These are phyloP conservation scores for Candida methanosorbosa DNA, from an alignment of 805 yeast genomes.

Conservation along the genomic window DNA sequence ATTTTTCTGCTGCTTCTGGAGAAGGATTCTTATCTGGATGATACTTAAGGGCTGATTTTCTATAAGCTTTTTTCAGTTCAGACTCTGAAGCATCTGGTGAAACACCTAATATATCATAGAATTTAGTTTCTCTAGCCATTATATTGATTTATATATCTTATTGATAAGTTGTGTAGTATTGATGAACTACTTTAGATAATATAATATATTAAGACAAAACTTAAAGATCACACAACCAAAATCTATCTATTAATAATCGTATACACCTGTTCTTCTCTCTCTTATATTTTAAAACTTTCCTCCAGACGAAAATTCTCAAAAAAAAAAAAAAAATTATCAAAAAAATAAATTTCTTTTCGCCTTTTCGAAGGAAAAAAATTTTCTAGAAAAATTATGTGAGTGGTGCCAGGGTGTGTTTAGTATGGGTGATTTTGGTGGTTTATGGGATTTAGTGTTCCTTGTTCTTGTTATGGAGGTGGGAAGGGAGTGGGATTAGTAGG, in stretches of 20 bases:
- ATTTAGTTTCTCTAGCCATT: constrained; percentile 78
- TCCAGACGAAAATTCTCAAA: no score
- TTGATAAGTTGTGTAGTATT: no score
- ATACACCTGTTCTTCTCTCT: no score
- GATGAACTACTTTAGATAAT: no score
- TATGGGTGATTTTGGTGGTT: background rate
- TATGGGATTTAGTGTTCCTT: background rate
- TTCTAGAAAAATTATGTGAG: background rate
- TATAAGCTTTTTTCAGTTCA: constrained; percentile 75
- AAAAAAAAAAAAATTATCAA: no score
- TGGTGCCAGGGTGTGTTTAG: background rate
- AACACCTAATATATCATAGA: constrained; percentile 68
- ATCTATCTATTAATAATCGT: no score
- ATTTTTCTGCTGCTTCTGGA: constrained; percentile 92
- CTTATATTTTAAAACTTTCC: no score
- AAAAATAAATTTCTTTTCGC: no score
- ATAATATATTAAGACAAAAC: no score
- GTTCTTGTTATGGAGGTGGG: no score
- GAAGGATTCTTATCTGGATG: constrained; percentile 81
- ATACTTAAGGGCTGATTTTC: constrained; percentile 70
- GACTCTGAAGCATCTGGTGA: constrained; percentile 57
- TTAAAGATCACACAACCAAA: no score
- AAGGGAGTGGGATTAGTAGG: background rate
- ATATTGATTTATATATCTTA: constrained; percentile 5
- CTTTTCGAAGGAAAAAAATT: no score